phyloP scores from a whole-genome alignment of 2,329 filamentous ascomycete species.

The Pseudogymnoascus sp. region DNA sequence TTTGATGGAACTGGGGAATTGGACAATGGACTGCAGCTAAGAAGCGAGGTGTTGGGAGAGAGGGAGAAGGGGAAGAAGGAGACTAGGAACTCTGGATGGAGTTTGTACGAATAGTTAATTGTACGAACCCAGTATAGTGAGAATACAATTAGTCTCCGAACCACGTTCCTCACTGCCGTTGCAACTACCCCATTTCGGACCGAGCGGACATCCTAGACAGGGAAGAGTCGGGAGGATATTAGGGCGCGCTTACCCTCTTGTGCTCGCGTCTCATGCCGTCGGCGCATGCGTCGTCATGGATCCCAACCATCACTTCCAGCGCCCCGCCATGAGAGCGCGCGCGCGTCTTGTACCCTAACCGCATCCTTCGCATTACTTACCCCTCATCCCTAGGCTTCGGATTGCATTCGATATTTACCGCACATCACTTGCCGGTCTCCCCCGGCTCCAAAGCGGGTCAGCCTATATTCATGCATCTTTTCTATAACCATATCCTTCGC shows the following conservation, averaged over 20 bases:
- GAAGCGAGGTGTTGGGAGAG: background rate
- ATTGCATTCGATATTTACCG: background rate
- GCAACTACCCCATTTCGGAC: background rate
- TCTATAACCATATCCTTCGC: background rate
- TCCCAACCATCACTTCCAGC: background rate
- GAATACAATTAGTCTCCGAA: background rate
- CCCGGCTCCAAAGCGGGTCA: no score
- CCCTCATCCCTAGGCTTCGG: background rate
- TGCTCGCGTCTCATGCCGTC: background rate
- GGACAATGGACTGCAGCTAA: background rate
- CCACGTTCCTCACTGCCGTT: background rate
- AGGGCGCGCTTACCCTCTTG: background rate
- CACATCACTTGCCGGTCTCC: background rate
- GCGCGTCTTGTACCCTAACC: background rate
- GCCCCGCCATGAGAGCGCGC: background rate
- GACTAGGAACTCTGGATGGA: background rate
- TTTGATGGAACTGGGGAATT: background rate
- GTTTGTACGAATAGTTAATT: constrained; percentile 1
- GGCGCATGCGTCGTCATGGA: background rate
- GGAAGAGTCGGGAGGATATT: background rate
- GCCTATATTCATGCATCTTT: no score
- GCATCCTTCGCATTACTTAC: background rate
- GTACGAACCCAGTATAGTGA: background rate
- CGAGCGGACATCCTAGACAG: no score
- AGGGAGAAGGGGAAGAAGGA: background rate